phyloP scores from a whole-genome alignment of 1,139 yeast genomes.

The Geotrichum europaeum region DNA sequence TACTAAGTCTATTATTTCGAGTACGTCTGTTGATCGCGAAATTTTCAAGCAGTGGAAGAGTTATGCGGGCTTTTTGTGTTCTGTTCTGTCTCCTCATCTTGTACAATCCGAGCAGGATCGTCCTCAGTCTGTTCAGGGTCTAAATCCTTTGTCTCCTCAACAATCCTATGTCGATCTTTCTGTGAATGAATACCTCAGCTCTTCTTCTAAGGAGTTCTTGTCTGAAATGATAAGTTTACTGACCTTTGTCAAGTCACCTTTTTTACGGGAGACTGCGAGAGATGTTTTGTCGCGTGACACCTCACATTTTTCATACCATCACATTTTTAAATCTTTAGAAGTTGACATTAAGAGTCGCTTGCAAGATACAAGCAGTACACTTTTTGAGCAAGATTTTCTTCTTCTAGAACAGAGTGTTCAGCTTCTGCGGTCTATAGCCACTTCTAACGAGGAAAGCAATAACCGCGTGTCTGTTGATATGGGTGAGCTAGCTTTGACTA shows the following conservation, averaged over 20 bases:
- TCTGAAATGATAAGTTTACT: conserved; percentile 25
- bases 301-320: conserved; percentile 40
- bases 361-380: not conserved
- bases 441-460: conserved; percentile 35
- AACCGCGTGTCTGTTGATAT: conserved; percentile 40
- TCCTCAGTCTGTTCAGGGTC: not conserved
- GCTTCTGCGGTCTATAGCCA: conserved; percentile 39
- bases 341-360: conserved; percentile 14
- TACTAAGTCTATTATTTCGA: conserved; percentile 22
- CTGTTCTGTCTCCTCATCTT: conserved; percentile 32
- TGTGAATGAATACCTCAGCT: conserved; percentile 14
- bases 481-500: conserved; percentile 36
- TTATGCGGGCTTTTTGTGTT: conserved; percentile 44
- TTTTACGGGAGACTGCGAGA: conserved; percentile 42
- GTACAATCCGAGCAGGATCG: conserved; percentile 14
- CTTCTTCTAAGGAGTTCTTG: conserved; percentile 20
- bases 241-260: conserved; percentile 23
- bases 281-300: conserved; percentile 44
- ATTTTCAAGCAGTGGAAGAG: conserved; percentile 29
- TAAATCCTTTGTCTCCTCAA: not conserved
- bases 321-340: conserved; percentile 34
- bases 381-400: conserved; percentile 30
- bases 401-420: conserved; percentile 40
- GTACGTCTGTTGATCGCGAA: conserved; percentile 14
- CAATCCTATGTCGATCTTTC: conserved; percentile 18